Evolutionary conservation across 371 early-diverging fungal genomes (phyloP).

Genomic region (Coemansia sp.): DNA sequence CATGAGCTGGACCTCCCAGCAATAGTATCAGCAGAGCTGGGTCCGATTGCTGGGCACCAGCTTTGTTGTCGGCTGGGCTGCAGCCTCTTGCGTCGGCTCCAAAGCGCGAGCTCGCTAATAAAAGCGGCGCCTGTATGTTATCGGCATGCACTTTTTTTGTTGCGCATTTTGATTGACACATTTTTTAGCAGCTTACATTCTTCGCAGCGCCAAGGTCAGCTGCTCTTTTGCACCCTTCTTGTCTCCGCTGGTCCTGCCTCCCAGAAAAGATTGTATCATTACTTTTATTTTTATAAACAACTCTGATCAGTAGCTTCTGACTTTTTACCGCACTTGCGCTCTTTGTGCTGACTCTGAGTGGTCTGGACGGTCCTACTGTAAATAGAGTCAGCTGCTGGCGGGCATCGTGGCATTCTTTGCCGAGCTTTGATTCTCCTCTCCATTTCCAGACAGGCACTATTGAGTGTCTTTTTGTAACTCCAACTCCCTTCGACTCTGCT

Average conservation of each 20-base stretch:
- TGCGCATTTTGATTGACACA: not conserved
- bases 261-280: not conserved
- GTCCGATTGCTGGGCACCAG: too few relatives aligned
- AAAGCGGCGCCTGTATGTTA: not conserved
- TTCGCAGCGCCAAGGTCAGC: not conserved
- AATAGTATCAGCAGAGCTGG: too few relatives aligned
- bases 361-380: not conserved
- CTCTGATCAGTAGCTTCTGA: not conserved
- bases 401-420: not conserved
- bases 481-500: not conserved
- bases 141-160: not conserved
- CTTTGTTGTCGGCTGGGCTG: not conserved
- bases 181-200: not conserved
- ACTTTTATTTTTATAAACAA: not conserved
- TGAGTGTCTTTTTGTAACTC: not conserved
- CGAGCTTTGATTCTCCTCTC: not conserved
- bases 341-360: not conserved
- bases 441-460: not conserved
- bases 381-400: not conserved
- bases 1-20: not conserved
- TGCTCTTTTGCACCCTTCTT: not conserved
- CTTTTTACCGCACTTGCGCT: not conserved
- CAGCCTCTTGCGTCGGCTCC: not conserved
- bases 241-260: not conserved
- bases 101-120: not conserved